Conservation (phyloP, 371 early-diverging fungal genomes). For the Capillidium rhysosporum region DNA sequence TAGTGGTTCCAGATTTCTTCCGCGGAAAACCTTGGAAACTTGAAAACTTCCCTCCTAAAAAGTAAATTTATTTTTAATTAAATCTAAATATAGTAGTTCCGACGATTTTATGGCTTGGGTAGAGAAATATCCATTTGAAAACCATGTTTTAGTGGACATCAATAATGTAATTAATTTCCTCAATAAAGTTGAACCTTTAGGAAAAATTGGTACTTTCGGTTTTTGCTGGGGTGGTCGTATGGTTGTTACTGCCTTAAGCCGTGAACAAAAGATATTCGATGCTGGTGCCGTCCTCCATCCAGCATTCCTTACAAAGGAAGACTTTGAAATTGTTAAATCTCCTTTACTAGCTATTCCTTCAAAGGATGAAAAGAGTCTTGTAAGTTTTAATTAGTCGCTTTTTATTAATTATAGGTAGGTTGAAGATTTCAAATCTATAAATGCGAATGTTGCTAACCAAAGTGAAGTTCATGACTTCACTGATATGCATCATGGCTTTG, state of each 20-base stretch:
- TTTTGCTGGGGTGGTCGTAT: conserved; percentile 7
- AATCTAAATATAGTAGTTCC: no score
- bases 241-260: not conserved
- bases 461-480: conserved; percentile 31
- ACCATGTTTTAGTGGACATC: no score
- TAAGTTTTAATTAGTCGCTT: conserved; percentile 6
- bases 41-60: conserved; percentile 5
- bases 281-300: conserved; percentile 41
- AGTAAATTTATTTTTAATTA: conserved; percentile 4
- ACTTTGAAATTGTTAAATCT: conserved; percentile 23
- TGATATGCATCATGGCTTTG: conserved; percentile 49
- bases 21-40: conserved; percentile 20
- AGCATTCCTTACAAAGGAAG: conserved; percentile 23
- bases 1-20: conserved; percentile 44
- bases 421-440: not conserved
- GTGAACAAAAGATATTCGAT: conserved; percentile 11
- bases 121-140: no score
- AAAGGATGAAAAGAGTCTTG: conserved; percentile 37
- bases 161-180: not conserved
- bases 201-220: conserved; percentile 2
- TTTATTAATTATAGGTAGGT: not conserved
- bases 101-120: no score
- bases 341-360: conserved; percentile 39
- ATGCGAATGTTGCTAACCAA: conserved; percentile 21
- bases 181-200: not conserved